A percentile compares a stretch with the other conserved stretches of the same genome.
phyloP scores from a whole-genome alignment of 495 filamentous ascomycete species.

The Chlorociboria aeruginascens region DNA sequence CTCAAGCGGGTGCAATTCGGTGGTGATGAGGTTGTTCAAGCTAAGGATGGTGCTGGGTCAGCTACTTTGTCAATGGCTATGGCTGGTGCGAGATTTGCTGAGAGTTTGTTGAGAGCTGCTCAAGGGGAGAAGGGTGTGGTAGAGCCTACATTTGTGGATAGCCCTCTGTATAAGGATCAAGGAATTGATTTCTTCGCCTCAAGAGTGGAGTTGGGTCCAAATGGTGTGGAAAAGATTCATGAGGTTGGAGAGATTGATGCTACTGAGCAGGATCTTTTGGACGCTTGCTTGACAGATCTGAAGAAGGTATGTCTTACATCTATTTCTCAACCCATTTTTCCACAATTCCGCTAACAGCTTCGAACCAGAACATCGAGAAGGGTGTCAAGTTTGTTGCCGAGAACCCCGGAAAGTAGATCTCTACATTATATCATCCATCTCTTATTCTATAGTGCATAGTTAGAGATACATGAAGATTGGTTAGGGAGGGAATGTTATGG shows the following conservation, averaged over 20 bases:
- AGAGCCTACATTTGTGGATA: slow-evolving; percentile 95
- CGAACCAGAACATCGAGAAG: slow-evolving; percentile 40
- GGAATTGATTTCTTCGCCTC: slow-evolving; percentile 93
- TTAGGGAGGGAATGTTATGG: too few species aligned
- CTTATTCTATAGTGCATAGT: too few species aligned
- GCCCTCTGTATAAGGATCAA: slow-evolving; percentile 93
- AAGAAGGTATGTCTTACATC: slow-evolving; percentile 44
- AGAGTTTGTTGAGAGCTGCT: slow-evolving; percentile 82
- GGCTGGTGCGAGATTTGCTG: slow-evolving; percentile 94
- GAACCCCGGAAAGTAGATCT: slow-evolving; percentile 42
- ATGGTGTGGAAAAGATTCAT: slow-evolving; percentile 88
- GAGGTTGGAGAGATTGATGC: slow-evolving; percentile 69
- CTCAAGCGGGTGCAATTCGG: slow-evolving; percentile 97
- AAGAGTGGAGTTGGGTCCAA: slow-evolving; percentile 86
- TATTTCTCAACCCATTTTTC: background rate
- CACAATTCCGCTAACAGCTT: background rate
- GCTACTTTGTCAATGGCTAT: slow-evolving; percentile 92
- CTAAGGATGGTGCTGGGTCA: slow-evolving; percentile 95
- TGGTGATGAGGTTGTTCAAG: slow-evolving; percentile 72
- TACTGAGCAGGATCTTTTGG: slow-evolving; percentile 80
- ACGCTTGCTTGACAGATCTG: slow-evolving; percentile 72
- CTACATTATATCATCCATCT: too few species aligned
- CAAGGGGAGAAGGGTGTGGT: slow-evolving; percentile 90
- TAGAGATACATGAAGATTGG: too few species aligned
- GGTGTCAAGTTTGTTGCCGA: slow-evolving; percentile 37